Percentiles rank a stretch among this genome's conserved stretches.
Conservation (phyloP, 148 eudicot species). For the Nepenthes mirabilis region DNA sequence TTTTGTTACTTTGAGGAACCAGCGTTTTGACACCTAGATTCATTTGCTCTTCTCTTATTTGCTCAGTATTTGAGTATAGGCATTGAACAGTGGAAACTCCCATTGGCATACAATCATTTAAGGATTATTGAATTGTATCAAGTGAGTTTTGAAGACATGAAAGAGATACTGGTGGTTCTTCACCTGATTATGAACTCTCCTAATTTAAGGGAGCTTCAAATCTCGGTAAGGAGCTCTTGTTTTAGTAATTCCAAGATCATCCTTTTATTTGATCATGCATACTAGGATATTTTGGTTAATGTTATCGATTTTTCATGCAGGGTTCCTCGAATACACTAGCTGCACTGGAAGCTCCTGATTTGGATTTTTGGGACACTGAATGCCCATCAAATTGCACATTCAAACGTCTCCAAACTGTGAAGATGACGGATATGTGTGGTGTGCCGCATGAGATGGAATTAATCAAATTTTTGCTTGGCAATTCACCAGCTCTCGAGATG, state of each 20-base stretch:
- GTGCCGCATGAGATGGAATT: constrained; percentile 77
- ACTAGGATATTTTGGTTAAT: neutral
- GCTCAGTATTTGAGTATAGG: constrained; percentile 79
- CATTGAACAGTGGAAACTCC: constrained; percentile 35
- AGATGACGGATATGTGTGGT: constrained; percentile 63
- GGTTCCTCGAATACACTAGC: constrained; percentile 54
- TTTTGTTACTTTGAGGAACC: neutral
- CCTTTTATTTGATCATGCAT: neutral
- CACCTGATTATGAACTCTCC: constrained; percentile 75
- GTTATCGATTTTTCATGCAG: constrained; percentile 19
- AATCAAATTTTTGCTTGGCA: constrained; percentile 50
- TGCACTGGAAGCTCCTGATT: constrained; percentile 36
- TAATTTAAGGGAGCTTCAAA: constrained; percentile 62
- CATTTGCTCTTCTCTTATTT: constrained; percentile 1
- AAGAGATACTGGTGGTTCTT: constrained; percentile 76
- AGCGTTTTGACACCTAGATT: neutral
- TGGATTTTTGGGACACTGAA: constrained; percentile 50
- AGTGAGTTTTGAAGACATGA: constrained; percentile 86
- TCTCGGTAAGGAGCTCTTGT: constrained; percentile 52
- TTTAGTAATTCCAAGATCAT: constrained; percentile 4
- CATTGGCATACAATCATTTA: constrained; percentile 31
- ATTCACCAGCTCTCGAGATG: constrained; percentile 48
- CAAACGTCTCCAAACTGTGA: constrained; percentile 43
- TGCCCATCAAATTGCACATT: constrained; percentile 40
- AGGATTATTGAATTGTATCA: constrained; percentile 64